phyloP scores from a whole-genome alignment of 495 filamentous ascomycete genomes.

The Hyaloscypha variabilis region DNA sequence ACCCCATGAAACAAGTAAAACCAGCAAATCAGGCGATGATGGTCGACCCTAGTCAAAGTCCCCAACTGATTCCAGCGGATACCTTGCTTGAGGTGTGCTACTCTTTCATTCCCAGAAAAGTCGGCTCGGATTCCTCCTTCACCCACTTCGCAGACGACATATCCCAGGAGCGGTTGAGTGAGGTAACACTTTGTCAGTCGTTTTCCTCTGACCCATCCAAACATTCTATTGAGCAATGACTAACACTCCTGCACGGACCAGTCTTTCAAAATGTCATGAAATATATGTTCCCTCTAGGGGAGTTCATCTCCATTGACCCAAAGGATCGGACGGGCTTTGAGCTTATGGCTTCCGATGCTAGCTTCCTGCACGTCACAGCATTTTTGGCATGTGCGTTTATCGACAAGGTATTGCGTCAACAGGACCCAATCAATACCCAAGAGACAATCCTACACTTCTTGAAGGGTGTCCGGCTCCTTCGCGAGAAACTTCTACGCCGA shows the following conservation, averaged over 20 bases:
- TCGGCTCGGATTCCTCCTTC: conserved; percentile 16
- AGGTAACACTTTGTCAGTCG: conserved; percentile 3
- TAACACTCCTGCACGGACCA: not conserved
- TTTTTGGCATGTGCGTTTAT: conserved; percentile 1
- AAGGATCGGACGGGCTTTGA: conserved; percentile 3
- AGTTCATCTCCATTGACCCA: conserved; percentile 1
- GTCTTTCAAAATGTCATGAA: not conserved
- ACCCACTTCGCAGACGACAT: not conserved
- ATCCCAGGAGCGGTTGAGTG: not conserved
- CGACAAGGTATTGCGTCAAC: not conserved
- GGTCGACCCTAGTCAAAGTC: too few species aligned
- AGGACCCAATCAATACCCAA: not conserved
- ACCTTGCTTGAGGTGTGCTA: not conserved
- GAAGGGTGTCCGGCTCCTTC: conserved; percentile 27
- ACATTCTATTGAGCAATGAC: too few species aligned
- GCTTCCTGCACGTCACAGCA: conserved; percentile 5
- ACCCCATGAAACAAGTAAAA: too few species aligned
- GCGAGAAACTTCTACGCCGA: conserved; percentile 31
- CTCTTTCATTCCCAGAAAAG: conserved; percentile 4
- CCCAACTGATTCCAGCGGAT: not conserved
- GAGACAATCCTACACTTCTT: not conserved
- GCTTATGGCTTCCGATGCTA: conserved; percentile 2
- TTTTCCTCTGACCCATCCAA: too few species aligned
- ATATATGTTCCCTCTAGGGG: not conserved
- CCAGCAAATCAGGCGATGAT: too few species aligned